These are phyloP conservation scores for Camellia oleifera DNA, from an alignment of 179 eudicot genomes.

Conservation along the genomic window DNA sequence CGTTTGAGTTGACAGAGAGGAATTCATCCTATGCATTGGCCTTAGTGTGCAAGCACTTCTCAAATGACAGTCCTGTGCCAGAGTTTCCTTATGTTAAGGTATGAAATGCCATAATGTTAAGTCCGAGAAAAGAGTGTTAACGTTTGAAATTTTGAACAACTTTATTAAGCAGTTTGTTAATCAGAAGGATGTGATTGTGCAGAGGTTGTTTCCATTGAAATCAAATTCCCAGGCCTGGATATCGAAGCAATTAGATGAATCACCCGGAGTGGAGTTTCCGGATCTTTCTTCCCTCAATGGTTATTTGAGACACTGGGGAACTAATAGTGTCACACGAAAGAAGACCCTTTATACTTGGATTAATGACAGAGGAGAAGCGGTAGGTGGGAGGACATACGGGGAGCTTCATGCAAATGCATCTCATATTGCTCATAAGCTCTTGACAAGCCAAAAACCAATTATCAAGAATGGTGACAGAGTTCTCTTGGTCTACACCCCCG, in stretches of 20 bases:
- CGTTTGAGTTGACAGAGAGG: conserved; percentile 61
- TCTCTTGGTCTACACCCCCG: conserved; percentile 49
- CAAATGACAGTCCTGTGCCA: conserved; percentile 30
- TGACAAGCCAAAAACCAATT: conserved; percentile 39
- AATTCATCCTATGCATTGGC: conserved; percentile 52
- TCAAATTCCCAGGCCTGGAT: conserved; percentile 22
- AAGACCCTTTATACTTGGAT: conserved; percentile 47
- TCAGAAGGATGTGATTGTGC: conserved; percentile 16
- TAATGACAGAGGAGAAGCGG: conserved; percentile 39
- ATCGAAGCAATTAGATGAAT: conserved; percentile 27
- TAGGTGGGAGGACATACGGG: conserved; percentile 31
- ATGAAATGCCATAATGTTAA: not conserved
- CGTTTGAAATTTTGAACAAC: not conserved
- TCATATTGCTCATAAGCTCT: conserved; percentile 45
- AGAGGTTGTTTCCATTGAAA: conserved; percentile 42
- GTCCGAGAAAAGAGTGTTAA: too few species aligned
- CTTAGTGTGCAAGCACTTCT: conserved; percentile 46
- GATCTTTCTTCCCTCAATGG: conserved; percentile 44
- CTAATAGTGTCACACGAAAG: conserved; percentile 27
- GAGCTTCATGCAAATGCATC: conserved; percentile 52
- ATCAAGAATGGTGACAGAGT: conserved; percentile 53
- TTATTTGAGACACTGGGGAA: conserved; percentile 55
- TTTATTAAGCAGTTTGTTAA: not conserved
- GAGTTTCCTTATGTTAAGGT: conserved; percentile 56
- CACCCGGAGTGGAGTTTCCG: conserved; percentile 38